Base-by-base conservation (phyloP, 352 stramenopile genomes). In the Phytopythium cucurbitacearum region DNA sequence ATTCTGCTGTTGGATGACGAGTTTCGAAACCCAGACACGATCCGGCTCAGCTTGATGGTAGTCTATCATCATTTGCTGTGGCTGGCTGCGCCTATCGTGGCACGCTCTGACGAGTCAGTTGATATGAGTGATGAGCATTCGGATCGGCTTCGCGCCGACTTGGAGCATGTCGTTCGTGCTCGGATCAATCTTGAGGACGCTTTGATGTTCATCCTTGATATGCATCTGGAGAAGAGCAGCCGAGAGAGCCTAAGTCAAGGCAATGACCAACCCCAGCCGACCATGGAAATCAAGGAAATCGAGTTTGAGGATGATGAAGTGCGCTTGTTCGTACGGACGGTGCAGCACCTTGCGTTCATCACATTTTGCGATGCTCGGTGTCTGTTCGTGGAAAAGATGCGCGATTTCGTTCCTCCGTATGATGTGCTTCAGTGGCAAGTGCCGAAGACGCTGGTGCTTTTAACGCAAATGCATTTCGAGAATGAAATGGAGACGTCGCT, bases 391-490 rank as follows among this genome's bases (percentile, higher is more conserved):
- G 84, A 95, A 54, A 89, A 89, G 52, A 91, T 95, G 46, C 73
- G 80, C 37, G 71, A 86, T 28, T 65, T 70, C 15, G 57, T 61
- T 9, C 39, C 69, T 35, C 85, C 83, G 9, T 90, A 79, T 41
- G 69, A 88, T 60, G 53, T 45, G 7, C 53, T 95, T 36, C 65
- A 88, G 38, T 95, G 83, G 84, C 35, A 52, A 21, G 66, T 92
- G 12, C 80, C 85, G 5, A 87, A 85, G 52, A 64, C 80, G 16
- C 64, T 95, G 3, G 52, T 89, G 34, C 44, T 85, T 41, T 59
- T 95, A 6, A 88, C 77, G 5, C 84, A 93, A 55, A 87, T 87
- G 64, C 85, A 89, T 58, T 95, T 93, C 59, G 81, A 94, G 52
- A 84, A 73, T 48, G 76, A 85, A 46, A 92, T 67, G 45, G 69